Percentiles rank a stretch among this genome's conserved stretches.
Conservation (phyloP, 441 rosid genomes). For the Brassica balearica region DNA sequence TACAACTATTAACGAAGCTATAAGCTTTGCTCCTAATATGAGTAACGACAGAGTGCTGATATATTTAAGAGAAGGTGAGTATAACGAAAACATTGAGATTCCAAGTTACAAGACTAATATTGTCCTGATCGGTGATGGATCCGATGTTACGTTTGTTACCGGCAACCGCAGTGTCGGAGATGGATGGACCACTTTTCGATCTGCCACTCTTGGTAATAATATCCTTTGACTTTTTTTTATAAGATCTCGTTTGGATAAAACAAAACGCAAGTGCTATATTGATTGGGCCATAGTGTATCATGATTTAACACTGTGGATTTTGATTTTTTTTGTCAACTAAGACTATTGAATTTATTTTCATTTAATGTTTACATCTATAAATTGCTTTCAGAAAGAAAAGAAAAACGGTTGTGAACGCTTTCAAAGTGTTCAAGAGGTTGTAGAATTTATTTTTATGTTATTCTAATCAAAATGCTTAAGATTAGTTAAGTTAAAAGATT, state of each 20-base stretch:
- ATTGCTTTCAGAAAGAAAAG: background rate
- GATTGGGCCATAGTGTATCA: conserved; percentile 10
- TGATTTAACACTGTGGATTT: background rate
- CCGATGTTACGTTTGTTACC: conserved; percentile 62
- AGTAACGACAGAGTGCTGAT: conserved; percentile 61
- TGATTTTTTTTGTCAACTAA: background rate
- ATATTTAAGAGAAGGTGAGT: conserved; percentile 62
- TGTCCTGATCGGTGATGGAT: conserved; percentile 75
- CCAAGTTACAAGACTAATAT: conserved; percentile 69
- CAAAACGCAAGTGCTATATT: background rate
- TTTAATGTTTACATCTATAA: background rate
- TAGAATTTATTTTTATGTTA: background rate
- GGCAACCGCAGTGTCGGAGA: conserved; percentile 71
- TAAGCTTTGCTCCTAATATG: conserved; percentile 67
- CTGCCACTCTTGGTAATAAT: conserved; percentile 80
- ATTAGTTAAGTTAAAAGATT: background rate
- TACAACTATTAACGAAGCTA: conserved; percentile 64
- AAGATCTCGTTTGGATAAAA: background rate
- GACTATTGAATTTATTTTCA: background rate
- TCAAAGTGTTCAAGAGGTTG: background rate
- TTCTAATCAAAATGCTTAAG: background rate
- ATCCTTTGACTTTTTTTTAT: background rate
- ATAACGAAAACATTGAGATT: conserved; percentile 70
- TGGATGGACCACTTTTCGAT: conserved; percentile 92
- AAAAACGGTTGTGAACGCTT: background rate